A percentile compares a stretch with the other conserved stretches of the same genome.
These are phyloP conservation scores for Sanghuangporus baumii DNA, from an alignment of 1,284 basidiomycete genomes.

Conservation along the genomic window DNA sequence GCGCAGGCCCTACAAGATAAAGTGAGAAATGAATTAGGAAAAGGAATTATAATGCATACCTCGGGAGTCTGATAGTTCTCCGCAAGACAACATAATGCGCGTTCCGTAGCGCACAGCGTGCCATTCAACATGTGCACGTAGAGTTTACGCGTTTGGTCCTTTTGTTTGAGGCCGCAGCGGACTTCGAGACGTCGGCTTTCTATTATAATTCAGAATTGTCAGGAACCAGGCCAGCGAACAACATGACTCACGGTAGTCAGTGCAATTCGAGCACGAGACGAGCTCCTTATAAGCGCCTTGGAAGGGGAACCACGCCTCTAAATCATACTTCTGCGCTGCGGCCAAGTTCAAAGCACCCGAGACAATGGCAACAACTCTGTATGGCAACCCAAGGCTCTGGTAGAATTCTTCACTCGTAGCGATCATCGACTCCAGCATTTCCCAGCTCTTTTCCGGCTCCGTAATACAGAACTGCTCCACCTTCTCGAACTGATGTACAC, in stretches of 20 bases:
- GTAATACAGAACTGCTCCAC: constrained; percentile 97
- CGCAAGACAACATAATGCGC: constrained; percentile 94
- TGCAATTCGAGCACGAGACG: constrained; percentile 90
- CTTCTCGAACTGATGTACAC: constrained; percentile 99
- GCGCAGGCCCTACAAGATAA: constrained; percentile 70
- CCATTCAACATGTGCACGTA: constrained; percentile 99
- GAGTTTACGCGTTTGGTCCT: constrained; percentile 81
- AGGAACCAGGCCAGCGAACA: not conserved
- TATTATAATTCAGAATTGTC: constrained; percentile 27
- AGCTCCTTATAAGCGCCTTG: constrained; percentile 95
- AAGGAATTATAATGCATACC: constrained; percentile 37
- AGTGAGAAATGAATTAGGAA: too few species aligned
- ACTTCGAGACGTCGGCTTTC: constrained; percentile 89
- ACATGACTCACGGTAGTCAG: constrained; percentile 79
- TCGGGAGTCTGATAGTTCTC: constrained; percentile 98
- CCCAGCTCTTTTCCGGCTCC: constrained; percentile 91
- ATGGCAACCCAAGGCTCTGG: constrained; percentile 87
- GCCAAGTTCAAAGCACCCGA: constrained; percentile 96
- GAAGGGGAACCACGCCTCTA: constrained; percentile 99
- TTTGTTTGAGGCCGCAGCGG: constrained; percentile 82
- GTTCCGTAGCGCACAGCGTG: constrained; percentile 94
- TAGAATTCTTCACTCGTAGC: constrained; percentile 91
- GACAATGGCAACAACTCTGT: constrained; percentile 93
- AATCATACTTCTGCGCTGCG: constrained; percentile 94
- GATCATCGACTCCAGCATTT: constrained; percentile 90